Base-by-base conservation (phyloP, 129 eudicot genomes). In the Artemisia argyi region DNA sequence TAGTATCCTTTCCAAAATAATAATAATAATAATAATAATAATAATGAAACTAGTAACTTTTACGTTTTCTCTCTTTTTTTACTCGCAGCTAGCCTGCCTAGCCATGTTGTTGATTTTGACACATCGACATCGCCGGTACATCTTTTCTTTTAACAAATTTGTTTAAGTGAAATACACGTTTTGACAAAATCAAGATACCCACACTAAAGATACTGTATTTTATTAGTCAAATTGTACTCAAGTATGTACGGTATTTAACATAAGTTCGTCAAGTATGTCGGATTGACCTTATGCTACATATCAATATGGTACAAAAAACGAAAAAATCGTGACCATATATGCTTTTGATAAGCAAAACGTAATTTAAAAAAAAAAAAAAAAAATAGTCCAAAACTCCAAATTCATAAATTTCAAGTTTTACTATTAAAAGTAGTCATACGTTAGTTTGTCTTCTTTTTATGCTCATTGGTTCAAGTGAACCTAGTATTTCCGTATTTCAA, bases 361-460 rank as follows among this genome's bases (percentile, higher is more conserved):
- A 53, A 5, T 69, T 53, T 24, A 71, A 14, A 32, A 18, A 22
- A 46, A 48, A 48, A 11, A 3, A 20, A 5, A 13, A 7, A n/a
- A n/a, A n/a, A n/a, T n/a, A n/a, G n/a, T n/a, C n/a, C n/a, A n/a
- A n/a, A n/a, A n/a, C n/a, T 39, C 46, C 46, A 50, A 7, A 52
- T 68, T 67, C 20, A 32, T 39, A 30, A 69, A n/a, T 0, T 69
- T 3, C 7, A 70, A 20, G 10, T 39, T 39, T 39, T 51, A 48
- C 12, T 30, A 14, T 73, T 74, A 39, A 74, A 39, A 59, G 68
- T 46, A 39, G 55, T 58, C 80, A 46, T 76, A 57, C 61, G 68
- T 58, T 66, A 60, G 61, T 20, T 76, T 76, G 16, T 60, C 69
- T 49, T 61, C 70, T 68, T 76, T 76, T 60, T 19, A 76, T 68